phyloP scores from a whole-genome alignment of 768 basidiomycete species.

The Pholiota molesta region DNA sequence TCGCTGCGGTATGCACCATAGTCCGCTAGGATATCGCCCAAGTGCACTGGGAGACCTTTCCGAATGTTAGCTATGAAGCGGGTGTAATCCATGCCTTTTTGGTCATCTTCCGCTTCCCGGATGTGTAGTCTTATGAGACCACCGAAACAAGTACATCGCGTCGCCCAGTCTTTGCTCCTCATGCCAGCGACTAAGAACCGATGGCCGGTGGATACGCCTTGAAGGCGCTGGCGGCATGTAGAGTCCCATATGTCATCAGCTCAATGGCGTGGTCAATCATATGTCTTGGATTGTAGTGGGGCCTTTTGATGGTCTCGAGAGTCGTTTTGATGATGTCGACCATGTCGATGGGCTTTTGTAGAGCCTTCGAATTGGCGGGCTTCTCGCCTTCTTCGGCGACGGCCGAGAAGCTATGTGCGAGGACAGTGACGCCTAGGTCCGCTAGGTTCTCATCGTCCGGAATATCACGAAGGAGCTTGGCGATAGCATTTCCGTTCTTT shows the following conservation, averaged over 20 bases:
- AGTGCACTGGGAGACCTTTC: conserved; percentile 46
- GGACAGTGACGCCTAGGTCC: conserved; percentile 53
- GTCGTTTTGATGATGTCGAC: conserved; percentile 45
- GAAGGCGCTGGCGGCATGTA: conserved; percentile 48
- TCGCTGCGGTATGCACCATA: conserved; percentile 58
- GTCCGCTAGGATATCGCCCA: conserved; percentile 47
- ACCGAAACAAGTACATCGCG: conserved; percentile 53
- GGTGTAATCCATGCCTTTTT: conserved; percentile 49
- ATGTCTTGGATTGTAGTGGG: conserved; percentile 28
- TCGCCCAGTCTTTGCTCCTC: conserved; percentile 56
- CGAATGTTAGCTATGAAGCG: conserved; percentile 44
- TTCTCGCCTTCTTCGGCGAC: conserved; percentile 44
- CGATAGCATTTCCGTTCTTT: conserved; percentile 40
- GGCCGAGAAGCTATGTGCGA: conserved; percentile 54
- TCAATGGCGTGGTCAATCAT: conserved; percentile 56
- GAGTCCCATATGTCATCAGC: conserved; percentile 47
- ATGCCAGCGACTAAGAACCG: conserved; percentile 58
- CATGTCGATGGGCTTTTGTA: conserved; percentile 43
- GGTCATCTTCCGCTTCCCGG: conserved; percentile 45
- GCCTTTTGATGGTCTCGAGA: conserved; percentile 45
- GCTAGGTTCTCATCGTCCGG: conserved; percentile 52
- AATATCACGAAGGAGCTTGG: conserved; percentile 48
- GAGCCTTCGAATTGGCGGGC: conserved; percentile 38
- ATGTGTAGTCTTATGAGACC: conserved; percentile 55
- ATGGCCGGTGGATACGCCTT: conserved; percentile 44